Evolutionary conservation across 2,329 filamentous ascomycete species (phyloP).

Genomic region (Exophiala sideris): DNA sequence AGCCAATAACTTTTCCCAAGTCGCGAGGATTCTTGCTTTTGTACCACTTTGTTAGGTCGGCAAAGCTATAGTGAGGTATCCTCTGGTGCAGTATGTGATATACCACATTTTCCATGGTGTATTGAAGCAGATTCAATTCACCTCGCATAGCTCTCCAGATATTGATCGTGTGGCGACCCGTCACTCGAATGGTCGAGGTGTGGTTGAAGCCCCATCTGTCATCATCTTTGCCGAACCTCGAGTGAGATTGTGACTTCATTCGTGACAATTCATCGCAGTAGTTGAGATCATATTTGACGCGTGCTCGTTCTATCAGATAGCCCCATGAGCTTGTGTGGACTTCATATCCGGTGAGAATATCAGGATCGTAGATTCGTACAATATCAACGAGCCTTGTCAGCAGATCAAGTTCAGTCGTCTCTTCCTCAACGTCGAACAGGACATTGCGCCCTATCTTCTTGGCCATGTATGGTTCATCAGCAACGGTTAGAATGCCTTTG

Average conservation of each 20-base stretch:
- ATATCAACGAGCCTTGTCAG: conserved; percentile 83
- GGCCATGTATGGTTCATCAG: conserved; percentile 57
- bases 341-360: conserved; percentile 91
- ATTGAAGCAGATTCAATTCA: conserved; percentile 88
- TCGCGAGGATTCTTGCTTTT: conserved; percentile 64
- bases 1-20: conserved; percentile 69
- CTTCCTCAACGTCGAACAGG: conserved; percentile 64
- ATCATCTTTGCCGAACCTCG: conserved; percentile 77
- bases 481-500: conserved; percentile 71
- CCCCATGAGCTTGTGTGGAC: conserved; percentile 94
- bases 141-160: conserved; percentile 93
- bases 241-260: conserved; percentile 78
- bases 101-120: conserved; percentile 92
- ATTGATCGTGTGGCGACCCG: conserved; percentile 92
- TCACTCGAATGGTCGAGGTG: conserved; percentile 87
- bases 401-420: conserved; percentile 77
- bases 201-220: conserved; percentile 94
- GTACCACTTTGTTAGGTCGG: conserved; percentile 80
- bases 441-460: conserved; percentile 62
- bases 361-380: conserved; percentile 79
- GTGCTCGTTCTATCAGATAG: conserved; percentile 85
- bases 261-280: conserved; percentile 88
- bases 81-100: conserved; percentile 86
- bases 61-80: conserved; percentile 81
- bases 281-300: conserved; percentile 82